phyloP scores from a whole-genome alignment of 306 rosid species.

The Lathyrus sativus region DNA sequence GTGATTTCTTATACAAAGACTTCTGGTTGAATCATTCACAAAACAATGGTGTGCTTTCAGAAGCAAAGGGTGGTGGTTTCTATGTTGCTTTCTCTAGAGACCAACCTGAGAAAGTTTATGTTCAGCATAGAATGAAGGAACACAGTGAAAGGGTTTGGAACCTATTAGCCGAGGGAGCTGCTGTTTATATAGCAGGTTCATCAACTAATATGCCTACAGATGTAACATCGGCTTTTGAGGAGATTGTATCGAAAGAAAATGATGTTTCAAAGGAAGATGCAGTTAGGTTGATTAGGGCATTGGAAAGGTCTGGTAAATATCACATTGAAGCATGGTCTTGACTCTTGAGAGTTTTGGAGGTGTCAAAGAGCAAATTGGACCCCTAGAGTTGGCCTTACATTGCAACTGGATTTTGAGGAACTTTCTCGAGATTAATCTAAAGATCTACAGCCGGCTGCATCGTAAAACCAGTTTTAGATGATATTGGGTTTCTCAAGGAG shows the following conservation, averaged over 20 bases:
- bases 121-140: conserved; percentile 85
- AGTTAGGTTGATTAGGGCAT: conserved; percentile 66
- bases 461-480: background rate
- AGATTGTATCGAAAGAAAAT: conserved; percentile 65
- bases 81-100: conserved; percentile 88
- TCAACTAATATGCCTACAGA: conserved; percentile 93
- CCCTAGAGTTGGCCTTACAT: background rate
- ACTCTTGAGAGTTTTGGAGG: background rate
- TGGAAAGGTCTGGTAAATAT: conserved; percentile 73
- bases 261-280: conserved; percentile 68
- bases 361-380: background rate
- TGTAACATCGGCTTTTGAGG: conserved; percentile 77
- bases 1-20: conserved; percentile 74
- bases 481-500: background rate
- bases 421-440: background rate
- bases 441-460: background rate
- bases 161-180: conserved; percentile 69
- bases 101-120: conserved; percentile 81
- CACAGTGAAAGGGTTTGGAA: conserved; percentile 68
- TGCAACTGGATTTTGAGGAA: background rate
- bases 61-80: conserved; percentile 81
- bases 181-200: conserved; percentile 86
- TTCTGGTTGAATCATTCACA: conserved; percentile 72
- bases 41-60: conserved; percentile 68
- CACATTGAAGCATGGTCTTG: conserved; percentile 88